Conservation (phyloP, 306 rosid genomes). For the Medicago arabica region DNA sequence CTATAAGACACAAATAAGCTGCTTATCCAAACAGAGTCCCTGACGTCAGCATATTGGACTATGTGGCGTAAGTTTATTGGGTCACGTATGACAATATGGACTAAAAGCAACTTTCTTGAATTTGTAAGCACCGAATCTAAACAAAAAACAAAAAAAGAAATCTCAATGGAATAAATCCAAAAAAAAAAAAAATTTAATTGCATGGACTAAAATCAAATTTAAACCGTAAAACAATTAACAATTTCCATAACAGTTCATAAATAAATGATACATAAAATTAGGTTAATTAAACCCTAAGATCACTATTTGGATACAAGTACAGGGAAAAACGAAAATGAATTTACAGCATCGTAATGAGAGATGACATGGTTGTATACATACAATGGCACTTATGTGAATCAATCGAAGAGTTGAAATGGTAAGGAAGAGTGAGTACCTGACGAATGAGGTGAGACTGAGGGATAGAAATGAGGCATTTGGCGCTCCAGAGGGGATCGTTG, state of each 20-base stretch:
- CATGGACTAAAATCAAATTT: too few species aligned
- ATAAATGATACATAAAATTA: background rate
- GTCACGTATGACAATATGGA: too few species aligned
- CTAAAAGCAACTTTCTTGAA: too few species aligned
- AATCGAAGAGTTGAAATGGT: background rate
- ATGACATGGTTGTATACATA: background rate
- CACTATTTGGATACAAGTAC: conserved; percentile 3
- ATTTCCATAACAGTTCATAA: background rate
- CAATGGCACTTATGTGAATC: background rate
- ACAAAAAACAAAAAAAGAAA: too few species aligned
- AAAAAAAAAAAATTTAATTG: too few species aligned
- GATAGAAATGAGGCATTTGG: conserved; percentile 58
- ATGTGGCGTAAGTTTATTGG: too few species aligned
- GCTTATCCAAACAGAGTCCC: background rate
- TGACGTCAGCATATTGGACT: too few species aligned
- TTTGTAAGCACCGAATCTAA: too few species aligned
- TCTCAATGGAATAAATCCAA: too few species aligned
- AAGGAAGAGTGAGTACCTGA: conserved; percentile 42
- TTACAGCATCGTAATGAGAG: background rate
- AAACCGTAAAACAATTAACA: background rate
- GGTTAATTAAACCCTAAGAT: conserved; percentile 11
- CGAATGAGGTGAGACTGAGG: conserved; percentile 56
- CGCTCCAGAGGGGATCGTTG: conserved; percentile 69
- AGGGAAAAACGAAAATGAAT: background rate
- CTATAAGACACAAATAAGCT: too few species aligned